A percentile compares a stretch with the other conserved stretches of the same genome.
Conservation (phyloP, 164 flowering plant species). For the Sextonia rubra region DNA sequence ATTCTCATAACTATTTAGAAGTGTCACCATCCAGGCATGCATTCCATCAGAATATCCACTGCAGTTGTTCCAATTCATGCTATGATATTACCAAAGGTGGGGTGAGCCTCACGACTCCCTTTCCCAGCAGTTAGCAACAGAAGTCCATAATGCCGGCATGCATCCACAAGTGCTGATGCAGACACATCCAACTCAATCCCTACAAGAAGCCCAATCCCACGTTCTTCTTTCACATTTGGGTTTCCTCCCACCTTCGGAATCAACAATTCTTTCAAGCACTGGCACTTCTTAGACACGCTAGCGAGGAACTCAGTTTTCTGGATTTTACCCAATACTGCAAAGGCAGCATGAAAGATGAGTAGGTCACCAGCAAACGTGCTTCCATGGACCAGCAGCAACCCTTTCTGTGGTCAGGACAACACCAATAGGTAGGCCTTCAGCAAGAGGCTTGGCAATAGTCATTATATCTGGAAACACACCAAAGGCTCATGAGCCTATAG, state of each 20-base stretch:
- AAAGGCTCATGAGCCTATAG: constrained; percentile 86
- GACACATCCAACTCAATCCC: constrained; percentile 80
- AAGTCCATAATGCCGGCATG: constrained; percentile 70
- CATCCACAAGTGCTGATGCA: constrained; percentile 70
- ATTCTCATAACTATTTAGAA: no score
- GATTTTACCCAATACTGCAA: constrained; percentile 62
- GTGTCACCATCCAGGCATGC: constrained; percentile 44
- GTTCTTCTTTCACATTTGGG: constrained; percentile 65
- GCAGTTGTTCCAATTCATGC: constrained; percentile 59
- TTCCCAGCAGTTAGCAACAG: constrained; percentile 83
- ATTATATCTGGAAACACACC: constrained; percentile 79
- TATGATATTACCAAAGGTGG: constrained; percentile 85
- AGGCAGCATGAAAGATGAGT: constrained; percentile 63
- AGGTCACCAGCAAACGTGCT: constrained; percentile 89
- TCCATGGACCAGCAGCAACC: constrained; percentile 81
- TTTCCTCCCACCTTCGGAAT: constrained; percentile 48
- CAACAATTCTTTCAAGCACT: constrained; percentile 43
- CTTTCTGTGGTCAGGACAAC: constrained; percentile 63
- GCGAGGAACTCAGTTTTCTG: constrained; percentile 53
- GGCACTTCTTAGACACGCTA: constrained; percentile 63
- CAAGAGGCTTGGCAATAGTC: constrained; percentile 94
- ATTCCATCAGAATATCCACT: constrained; percentile 41
- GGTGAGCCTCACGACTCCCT: constrained; percentile 79
- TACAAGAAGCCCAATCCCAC: constrained; percentile 72
- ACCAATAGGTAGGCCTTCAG: constrained; percentile 93